Evolutionary conservation across 1,284 basidiomycete species (phyloP).

Genomic region (Cutaneotrichosporon arboriforme): DNA sequence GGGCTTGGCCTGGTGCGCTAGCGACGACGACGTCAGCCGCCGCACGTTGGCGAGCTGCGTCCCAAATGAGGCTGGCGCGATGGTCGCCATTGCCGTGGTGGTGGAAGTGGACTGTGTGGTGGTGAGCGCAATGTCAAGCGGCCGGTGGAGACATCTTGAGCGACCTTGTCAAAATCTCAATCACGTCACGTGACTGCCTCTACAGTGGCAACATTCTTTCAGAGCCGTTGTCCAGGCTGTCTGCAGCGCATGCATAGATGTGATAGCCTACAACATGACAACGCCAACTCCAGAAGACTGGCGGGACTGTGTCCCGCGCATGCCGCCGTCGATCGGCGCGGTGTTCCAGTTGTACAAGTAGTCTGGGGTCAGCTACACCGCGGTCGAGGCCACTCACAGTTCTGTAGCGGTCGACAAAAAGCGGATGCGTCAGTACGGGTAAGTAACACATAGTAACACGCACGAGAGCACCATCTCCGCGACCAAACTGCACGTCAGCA

Average conservation of each 20-base stretch:
- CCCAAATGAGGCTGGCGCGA: conserved; percentile 26
- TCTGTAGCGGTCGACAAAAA: conserved; percentile 17
- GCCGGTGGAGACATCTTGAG: not conserved
- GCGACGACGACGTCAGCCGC: conserved; percentile 71
- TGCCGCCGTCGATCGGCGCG: conserved; percentile 62
- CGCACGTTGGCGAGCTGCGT: conserved; percentile 75
- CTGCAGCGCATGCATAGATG: not conserved
- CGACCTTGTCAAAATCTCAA: conserved; percentile 14
- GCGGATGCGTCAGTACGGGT: not conserved
- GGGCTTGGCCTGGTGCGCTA: conserved; percentile 83
- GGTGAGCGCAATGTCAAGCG: not conserved
- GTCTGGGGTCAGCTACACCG: conserved; percentile 38
- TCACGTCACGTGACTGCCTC: conserved; percentile 5
- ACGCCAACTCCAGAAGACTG: conserved; percentile 44
- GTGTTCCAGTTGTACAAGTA: conserved; percentile 94
- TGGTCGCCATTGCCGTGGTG: conserved; percentile 13
- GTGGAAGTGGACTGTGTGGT: not conserved
- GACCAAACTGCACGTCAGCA: conserved; percentile 63
- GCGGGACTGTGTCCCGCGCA: conserved; percentile 25
- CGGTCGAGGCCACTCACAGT: conserved; percentile 24
- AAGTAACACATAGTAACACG: conserved; percentile 51
- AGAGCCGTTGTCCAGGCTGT: too few relatives aligned
- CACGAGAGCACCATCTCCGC: conserved; percentile 74
- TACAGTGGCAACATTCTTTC: too few relatives aligned
- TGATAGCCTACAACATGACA: conserved; percentile 42